A percentile compares a stretch with the other conserved stretches of the same genome.
phyloP scores from a whole-genome alignment of 768 basidiomycete species.

The Mycena olivaceomarginata region DNA sequence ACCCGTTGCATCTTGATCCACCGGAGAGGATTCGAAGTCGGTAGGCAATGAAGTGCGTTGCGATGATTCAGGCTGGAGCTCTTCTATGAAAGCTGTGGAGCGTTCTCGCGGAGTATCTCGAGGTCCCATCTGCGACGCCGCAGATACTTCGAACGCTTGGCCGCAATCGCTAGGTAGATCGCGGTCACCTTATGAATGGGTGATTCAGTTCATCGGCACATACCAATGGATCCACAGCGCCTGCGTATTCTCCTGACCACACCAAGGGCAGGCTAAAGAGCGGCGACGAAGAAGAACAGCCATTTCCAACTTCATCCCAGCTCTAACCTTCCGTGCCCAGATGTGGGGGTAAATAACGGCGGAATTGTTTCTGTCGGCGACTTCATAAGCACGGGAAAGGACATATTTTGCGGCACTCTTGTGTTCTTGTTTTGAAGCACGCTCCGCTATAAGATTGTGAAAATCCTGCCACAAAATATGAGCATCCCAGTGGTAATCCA shows the following conservation, averaged over 20 bases:
- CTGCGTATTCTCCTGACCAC: background rate
- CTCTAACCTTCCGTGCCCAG: background rate
- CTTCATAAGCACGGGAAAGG: background rate
- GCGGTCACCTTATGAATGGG: background rate
- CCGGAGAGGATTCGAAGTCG: background rate
- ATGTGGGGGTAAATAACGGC: background rate
- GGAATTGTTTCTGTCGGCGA: background rate
- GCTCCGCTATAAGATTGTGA: background rate
- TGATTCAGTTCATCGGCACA: background rate
- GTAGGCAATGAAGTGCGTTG: background rate
- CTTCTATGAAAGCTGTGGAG: background rate
- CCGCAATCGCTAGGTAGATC: background rate
- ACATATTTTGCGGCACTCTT: background rate
- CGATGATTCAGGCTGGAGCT: background rate
- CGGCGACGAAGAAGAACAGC: background rate
- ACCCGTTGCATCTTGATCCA: background rate
- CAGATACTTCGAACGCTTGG: background rate
- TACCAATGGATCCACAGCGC: conserved; percentile 4
- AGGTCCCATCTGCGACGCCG: conserved; percentile 2
- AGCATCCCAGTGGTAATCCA: too few species aligned
- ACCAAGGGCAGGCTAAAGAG: background rate
- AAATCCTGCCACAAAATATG: background rate
- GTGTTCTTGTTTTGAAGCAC: background rate
- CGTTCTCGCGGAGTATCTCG: background rate
- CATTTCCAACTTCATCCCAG: background rate